Evolutionary conservation across 2,329 filamentous ascomycete genomes (phyloP).

Genomic region (Dryadomyces quercus-mongolicae): DNA sequence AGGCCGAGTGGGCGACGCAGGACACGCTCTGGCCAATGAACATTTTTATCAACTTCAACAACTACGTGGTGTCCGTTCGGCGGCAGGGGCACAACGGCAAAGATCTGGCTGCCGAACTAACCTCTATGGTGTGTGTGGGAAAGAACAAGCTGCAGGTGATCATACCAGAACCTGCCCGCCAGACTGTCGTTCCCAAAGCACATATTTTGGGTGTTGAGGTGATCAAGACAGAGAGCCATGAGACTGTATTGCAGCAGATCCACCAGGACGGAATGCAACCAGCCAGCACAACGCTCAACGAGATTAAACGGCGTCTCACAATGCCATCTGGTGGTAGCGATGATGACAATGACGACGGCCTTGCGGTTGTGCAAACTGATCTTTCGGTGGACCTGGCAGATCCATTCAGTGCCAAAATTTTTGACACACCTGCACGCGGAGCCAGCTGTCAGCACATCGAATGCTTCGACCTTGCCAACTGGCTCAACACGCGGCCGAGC

Average conservation of each 20-base stretch:
- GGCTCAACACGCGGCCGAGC: conserved; percentile 53
- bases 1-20: conserved; percentile 48
- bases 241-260: conserved; percentile 28
- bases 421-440: conserved; percentile 60
- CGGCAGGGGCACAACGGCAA: conserved; percentile 62
- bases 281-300: conserved; percentile 35
- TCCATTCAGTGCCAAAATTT: conserved; percentile 54
- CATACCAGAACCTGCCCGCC: conserved; percentile 17
- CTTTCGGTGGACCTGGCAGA: conserved; percentile 54
- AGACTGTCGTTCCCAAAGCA: conserved; percentile 7
- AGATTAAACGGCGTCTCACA: conserved; percentile 39
- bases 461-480: conserved; percentile 82
- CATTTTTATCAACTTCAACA: conserved; percentile 59
- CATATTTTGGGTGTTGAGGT: conserved; percentile 56
- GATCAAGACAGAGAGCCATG: conserved; percentile 42
- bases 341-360: conserved; percentile 45
- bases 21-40: conserved; percentile 60
- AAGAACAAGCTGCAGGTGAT: conserved; percentile 49
- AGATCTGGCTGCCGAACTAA: conserved; percentile 67
- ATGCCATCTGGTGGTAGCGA: conserved; percentile 8
- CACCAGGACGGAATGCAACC: conserved; percentile 24
- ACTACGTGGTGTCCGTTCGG: conserved; percentile 39
- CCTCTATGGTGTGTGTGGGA: conserved; percentile 43
- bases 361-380: conserved; percentile 44
- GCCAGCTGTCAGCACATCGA: conserved; percentile 62